phyloP scores from a whole-genome alignment of 257 asterid species.

The Nicotiana knightiana region DNA sequence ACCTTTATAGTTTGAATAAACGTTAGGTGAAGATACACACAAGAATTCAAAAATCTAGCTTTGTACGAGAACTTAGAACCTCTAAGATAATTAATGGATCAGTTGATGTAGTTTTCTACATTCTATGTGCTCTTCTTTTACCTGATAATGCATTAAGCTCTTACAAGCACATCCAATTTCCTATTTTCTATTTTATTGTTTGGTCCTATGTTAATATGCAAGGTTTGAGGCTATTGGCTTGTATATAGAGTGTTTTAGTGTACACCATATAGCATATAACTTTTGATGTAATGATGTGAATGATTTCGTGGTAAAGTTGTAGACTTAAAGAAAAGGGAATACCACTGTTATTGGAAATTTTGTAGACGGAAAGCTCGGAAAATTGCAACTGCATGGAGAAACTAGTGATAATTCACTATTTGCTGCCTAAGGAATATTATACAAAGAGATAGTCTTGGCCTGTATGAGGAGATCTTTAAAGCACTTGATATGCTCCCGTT shows the following conservation, averaged over 20 bases:
- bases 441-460: not conserved
- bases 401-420: not conserved
- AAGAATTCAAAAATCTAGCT: not conserved
- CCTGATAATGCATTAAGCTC: not conserved
- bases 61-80: not conserved
- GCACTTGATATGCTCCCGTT: not conserved
- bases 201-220: not conserved
- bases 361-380: not conserved
- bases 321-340: not conserved
- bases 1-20: not conserved
- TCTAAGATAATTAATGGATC: not conserved
- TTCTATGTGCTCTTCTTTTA: not conserved
- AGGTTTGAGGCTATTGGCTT: conserved; percentile 2
- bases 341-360: not conserved
- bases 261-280: not conserved
- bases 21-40: not conserved
- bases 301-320: not conserved
- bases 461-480: not conserved
- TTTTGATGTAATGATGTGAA: not conserved
- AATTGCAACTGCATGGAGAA: not conserved
- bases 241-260: not conserved
- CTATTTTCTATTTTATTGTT: not conserved
- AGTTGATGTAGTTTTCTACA: not conserved
- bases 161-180: not conserved
- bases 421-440: not conserved